Conservation (phyloP, 192 early-diverging fungal species). For the Backusella mclennaniae region DNA sequence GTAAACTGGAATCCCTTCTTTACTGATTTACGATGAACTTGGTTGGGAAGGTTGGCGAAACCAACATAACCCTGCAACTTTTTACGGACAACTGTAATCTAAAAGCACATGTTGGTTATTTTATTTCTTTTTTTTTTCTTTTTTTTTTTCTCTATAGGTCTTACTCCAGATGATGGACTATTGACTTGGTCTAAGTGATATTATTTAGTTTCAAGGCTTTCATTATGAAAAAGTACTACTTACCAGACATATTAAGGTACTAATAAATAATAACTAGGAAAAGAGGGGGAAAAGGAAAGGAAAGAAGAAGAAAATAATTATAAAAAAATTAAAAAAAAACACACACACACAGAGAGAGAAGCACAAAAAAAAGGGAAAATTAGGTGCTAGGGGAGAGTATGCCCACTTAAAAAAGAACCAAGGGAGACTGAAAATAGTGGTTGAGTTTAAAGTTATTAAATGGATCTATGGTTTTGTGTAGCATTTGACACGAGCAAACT, state of each 20-base stretch:
- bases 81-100: slow-evolving; percentile 51
- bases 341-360: neutral
- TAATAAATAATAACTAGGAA: neutral
- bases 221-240: neutral
- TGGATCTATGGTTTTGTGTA: slow-evolving; percentile 22
- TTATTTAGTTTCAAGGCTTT: neutral
- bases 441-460: slow-evolving; percentile 3
- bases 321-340: neutral
- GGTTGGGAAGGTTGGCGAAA: slow-evolving; percentile 93
- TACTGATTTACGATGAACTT: slow-evolving; percentile 92
- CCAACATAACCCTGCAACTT: slow-evolving; percentile 91
- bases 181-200: slow-evolving; percentile 13
- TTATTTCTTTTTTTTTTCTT: too few species aligned
- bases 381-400: slow-evolving; percentile 22
- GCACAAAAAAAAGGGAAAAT: neutral
- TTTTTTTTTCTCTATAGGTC: neutral
- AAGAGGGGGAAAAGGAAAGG: neutral
- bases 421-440: slow-evolving; percentile 1
- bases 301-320: neutral
- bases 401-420: neutral
- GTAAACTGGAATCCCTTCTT: slow-evolving; percentile 97
- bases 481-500: slow-evolving; percentile 29
- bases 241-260: neutral
- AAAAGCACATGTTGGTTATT: neutral
- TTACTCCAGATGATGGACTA: slow-evolving; percentile 14